Evolutionary conservation across 345 rosid species (phyloP).

Genomic region (Iberis pinnata): DNA sequence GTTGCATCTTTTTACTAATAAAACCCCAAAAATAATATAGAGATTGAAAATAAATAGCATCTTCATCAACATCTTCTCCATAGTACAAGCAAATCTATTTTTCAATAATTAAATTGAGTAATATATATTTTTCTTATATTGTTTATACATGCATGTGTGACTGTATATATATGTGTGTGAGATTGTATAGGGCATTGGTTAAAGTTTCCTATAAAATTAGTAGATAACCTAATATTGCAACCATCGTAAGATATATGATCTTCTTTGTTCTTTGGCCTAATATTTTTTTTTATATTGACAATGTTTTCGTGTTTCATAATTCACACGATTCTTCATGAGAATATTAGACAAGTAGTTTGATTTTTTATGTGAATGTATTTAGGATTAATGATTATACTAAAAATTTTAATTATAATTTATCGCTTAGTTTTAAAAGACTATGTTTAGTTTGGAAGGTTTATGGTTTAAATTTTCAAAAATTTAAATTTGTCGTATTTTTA

Average conservation of each 20-base stretch:
- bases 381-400: too few relatives aligned
- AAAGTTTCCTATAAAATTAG: constrained; percentile 29
- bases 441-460: too few relatives aligned
- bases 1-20: constrained; percentile 28
- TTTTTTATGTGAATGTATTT: too few relatives aligned
- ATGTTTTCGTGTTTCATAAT: constrained; percentile 18
- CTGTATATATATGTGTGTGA: constrained; percentile 2
- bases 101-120: too few relatives aligned
- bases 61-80: constrained; percentile 18
- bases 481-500: too few relatives aligned
- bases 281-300: constrained; percentile 3
- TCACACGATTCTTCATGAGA: constrained; percentile 18
- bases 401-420: too few relatives aligned
- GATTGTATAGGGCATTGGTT: constrained; percentile 5
- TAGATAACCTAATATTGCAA: constrained; percentile 41
- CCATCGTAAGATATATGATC: constrained; percentile 16
- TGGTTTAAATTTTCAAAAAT: too few relatives aligned
- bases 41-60: constrained; percentile 31
- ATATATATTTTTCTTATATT: not conserved
- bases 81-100: constrained; percentile 1
- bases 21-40: constrained; percentile 23
- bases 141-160: not conserved
- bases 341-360: too few relatives aligned
- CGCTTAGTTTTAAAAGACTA: too few relatives aligned
- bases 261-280: constrained; percentile 22